phyloP scores from a whole-genome alignment of 2,329 filamentous ascomycete genomes.

The Helotiales sp. region DNA sequence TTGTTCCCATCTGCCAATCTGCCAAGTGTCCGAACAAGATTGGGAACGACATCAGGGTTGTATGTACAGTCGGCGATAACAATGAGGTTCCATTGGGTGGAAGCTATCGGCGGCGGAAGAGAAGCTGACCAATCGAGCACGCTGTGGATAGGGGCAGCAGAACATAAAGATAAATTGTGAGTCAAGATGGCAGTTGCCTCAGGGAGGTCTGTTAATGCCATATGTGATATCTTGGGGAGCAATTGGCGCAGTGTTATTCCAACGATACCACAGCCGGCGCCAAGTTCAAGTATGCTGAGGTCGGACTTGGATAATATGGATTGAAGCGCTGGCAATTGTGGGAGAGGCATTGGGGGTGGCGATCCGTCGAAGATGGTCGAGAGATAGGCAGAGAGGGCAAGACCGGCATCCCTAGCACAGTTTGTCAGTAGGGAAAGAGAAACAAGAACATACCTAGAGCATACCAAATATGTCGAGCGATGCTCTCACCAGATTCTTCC shows the following conservation, averaged over 20 bases:
- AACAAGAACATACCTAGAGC: conserved; percentile 31
- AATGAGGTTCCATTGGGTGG: conserved; percentile 58
- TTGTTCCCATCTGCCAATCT: conserved; percentile 14
- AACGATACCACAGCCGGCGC: conserved; percentile 71
- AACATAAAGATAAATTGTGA: conserved; percentile 49
- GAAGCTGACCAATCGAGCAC: conserved; percentile 67
- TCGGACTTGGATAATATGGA: conserved; percentile 30
- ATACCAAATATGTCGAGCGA: conserved; percentile 73
- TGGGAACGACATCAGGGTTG: conserved; percentile 69
- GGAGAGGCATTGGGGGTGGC: conserved; percentile 1
- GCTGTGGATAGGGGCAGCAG: conserved; percentile 43
- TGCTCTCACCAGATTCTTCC: conserved; percentile 75
- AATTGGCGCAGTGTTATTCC: conserved; percentile 58
- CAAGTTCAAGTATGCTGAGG: conserved; percentile 65
- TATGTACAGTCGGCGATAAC: conserved; percentile 76
- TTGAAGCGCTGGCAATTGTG: conserved; percentile 28
- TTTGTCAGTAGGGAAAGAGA: conserved; percentile 26
- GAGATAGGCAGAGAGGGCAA: conserved; percentile 45
- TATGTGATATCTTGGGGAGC: conserved; percentile 45
- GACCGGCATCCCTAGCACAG: conserved; percentile 45
- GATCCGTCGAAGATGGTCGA: conserved; percentile 18
- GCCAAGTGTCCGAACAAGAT: conserved; percentile 62
- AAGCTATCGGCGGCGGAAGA: conserved; percentile 44
- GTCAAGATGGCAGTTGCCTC: conserved; percentile 66
- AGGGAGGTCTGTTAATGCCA: conserved; percentile 67